Conservation (phyloP, 2,329 filamentous ascomycete species). For the Thermomyces lanuginosus region DNA sequence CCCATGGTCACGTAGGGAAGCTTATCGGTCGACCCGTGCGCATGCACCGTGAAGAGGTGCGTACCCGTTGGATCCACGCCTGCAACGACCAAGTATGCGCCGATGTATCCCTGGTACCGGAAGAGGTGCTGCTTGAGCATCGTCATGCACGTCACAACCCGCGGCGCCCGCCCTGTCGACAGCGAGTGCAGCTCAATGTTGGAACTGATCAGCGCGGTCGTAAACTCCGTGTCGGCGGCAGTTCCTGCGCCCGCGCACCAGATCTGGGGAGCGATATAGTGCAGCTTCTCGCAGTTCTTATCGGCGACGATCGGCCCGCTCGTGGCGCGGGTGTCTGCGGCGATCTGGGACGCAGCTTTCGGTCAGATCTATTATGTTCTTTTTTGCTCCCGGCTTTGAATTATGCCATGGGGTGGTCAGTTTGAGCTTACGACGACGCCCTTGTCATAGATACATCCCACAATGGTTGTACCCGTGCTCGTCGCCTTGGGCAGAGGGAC, state of each 20-base stretch:
- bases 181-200: conserved; percentile 95
- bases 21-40: conserved; percentile 96
- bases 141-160: conserved; percentile 98
- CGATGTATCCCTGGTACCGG: conserved; percentile 93
- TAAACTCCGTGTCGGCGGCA: conserved; percentile 97
- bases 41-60: conserved; percentile 95
- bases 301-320: conserved; percentile 96
- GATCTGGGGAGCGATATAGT: conserved; percentile 97
- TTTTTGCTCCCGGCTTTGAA: background rate
- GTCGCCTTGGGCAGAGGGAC: conserved; percentile 94
- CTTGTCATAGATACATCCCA: conserved; percentile 89
- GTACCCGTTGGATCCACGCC: conserved; percentile 91
- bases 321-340: conserved; percentile 93
- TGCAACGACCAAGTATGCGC: conserved; percentile 92
- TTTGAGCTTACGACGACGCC: conserved; percentile 59
- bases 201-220: conserved; percentile 92
- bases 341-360: conserved; percentile 46
- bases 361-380: background rate
- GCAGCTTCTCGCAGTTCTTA: conserved; percentile 99
- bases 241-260: conserved; percentile 98
- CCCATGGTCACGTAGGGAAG: conserved; percentile 99
- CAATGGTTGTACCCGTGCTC: conserved; percentile 96
- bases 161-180: conserved; percentile 87
- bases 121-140: conserved; percentile 99
- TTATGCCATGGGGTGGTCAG: background rate